phyloP scores from a whole-genome alignment of 169 alveolate species.

The Plasmodium coatneyi region DNA sequence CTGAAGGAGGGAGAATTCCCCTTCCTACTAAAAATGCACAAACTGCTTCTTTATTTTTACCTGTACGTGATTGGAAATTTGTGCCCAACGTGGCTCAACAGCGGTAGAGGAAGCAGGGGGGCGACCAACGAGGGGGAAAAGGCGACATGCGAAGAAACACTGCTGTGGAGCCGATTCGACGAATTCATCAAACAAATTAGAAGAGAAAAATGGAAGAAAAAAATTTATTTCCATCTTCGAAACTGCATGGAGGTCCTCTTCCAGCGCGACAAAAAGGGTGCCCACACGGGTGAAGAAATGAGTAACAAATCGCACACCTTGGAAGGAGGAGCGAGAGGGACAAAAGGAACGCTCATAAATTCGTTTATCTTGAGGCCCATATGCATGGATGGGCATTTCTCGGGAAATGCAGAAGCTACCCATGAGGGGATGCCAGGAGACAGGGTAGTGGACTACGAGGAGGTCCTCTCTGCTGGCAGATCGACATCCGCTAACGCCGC shows the following conservation, averaged over 20 bases:
- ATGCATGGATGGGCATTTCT: neutral
- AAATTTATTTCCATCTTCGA: conserved; percentile 12
- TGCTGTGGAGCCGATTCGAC: neutral
- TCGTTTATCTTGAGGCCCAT: neutral
- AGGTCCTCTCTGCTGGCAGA: neutral
- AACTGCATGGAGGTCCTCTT: neutral
- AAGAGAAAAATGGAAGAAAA: conserved; percentile 11
- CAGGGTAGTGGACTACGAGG: neutral
- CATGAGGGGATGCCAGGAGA: neutral
- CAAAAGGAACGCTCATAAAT: neutral
- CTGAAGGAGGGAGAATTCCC: conserved; percentile 13
- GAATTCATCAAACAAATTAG: conserved; percentile 20
- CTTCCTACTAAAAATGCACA: conserved; percentile 51
- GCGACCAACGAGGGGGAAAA: neutral
- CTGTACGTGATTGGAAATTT: conserved; percentile 4
- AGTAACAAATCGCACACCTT: neutral
- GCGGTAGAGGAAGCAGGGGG: neutral
- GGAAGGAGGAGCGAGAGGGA: neutral
- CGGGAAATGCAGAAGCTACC: neutral
- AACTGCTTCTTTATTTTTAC: conserved; percentile 37
- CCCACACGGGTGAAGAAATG: neutral
- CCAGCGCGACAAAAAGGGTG: neutral
- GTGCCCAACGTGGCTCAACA: neutral
- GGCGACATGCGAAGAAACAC: neutral
- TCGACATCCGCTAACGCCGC: neutral